A percentile compares a stretch with the other conserved stretches of the same genome.
These are phyloP conservation scores for Eucalyptus albens DNA, from an alignment of 345 rosid genomes.

Conservation along the genomic window DNA sequence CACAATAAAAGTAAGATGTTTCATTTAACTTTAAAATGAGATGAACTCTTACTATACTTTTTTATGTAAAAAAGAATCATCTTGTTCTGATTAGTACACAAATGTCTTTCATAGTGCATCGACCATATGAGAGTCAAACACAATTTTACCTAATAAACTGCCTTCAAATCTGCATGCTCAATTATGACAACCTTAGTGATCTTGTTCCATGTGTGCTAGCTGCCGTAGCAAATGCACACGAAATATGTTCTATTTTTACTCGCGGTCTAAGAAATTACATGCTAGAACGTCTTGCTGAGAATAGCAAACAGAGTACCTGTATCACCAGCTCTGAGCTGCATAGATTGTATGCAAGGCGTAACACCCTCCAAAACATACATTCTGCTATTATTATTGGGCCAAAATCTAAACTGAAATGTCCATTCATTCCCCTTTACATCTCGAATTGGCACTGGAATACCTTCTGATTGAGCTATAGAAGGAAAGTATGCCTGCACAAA, in stretches of 20 bases:
- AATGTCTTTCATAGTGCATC: not conserved
- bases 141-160: not conserved
- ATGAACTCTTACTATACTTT: not conserved
- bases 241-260: not conserved
- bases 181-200: not conserved
- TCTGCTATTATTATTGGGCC: conserved; percentile 99
- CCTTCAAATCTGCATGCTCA: not conserved
- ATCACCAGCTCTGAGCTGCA: conserved; percentile 99
- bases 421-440: conserved; percentile 98
- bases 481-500: conserved; percentile 85
- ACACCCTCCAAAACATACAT: conserved; percentile 99
- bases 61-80: not conserved
- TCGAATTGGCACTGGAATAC: conserved; percentile 87
- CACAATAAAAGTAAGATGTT: not conserved
- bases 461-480: conserved; percentile 97
- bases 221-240: not conserved
- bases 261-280: not conserved
- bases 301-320: conserved; percentile 44
- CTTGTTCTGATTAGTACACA: not conserved
- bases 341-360: conserved; percentile 98
- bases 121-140: not conserved
- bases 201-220: not conserved
- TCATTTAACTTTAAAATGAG: not conserved
- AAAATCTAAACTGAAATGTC: conserved; percentile 98
- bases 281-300: not conserved